Evolutionary conservation across 164 flowering plant genomes (phyloP).

Genomic region (Litsea cubeba): DNA sequence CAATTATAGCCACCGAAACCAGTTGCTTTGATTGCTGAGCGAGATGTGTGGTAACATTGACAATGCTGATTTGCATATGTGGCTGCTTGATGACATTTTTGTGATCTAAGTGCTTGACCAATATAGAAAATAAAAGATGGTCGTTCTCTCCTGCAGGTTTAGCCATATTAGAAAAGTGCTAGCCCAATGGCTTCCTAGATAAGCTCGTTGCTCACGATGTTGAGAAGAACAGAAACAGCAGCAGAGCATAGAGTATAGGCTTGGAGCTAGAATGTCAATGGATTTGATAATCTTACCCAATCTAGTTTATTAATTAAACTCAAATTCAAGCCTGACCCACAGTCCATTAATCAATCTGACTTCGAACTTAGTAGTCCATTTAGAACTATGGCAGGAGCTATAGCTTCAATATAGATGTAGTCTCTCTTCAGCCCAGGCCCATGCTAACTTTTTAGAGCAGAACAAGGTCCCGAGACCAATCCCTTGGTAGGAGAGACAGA

Average conservation of each 20-base stretch:
- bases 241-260: too few species aligned
- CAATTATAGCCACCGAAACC: constrained; percentile 51
- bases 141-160: constrained; percentile 53
- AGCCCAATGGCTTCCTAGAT: not conserved
- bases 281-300: too few species aligned
- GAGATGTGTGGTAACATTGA: constrained; percentile 45
- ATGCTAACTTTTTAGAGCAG: too few species aligned
- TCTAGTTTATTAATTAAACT: too few species aligned
- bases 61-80: constrained; percentile 45
- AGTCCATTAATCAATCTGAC: too few species aligned
- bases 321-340: too few species aligned
- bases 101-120: constrained; percentile 91
- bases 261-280: too few species aligned
- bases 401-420: too few species aligned
- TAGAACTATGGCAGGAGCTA: too few species aligned
- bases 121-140: constrained; percentile 55
- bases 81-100: constrained; percentile 63
- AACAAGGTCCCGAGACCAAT: too few species aligned
- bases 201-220: not conserved
- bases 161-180: constrained; percentile 1
- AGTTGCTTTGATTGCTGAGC: constrained; percentile 47
- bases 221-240: not conserved
- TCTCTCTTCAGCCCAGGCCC: too few species aligned
- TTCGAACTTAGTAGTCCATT: too few species aligned
- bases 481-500: not conserved